Conservation (phyloP, 2,329 filamentous ascomycete genomes). For the Penicillium glabrum region DNA sequence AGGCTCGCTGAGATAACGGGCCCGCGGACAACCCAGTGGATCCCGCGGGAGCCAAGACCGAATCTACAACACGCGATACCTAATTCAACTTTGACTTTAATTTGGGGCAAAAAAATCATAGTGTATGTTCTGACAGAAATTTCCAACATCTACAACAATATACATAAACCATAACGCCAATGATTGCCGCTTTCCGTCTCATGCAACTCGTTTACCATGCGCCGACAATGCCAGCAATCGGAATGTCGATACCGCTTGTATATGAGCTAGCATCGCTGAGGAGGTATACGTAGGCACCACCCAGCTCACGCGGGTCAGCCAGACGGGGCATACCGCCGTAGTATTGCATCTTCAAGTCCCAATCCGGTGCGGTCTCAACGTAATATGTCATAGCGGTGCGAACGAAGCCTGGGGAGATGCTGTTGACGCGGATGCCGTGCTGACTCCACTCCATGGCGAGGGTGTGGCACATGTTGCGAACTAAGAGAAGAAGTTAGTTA, state of each 20-base stretch:
- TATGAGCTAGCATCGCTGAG: constrained; percentile 49
- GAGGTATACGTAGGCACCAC: constrained; percentile 58
- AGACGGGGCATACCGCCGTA: constrained; percentile 59
- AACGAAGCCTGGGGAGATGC: constrained; percentile 48
- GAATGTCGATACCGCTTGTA: constrained; percentile 39
- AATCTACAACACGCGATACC: background rate
- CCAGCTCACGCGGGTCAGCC: constrained; percentile 55
- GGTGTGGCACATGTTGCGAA: constrained; percentile 31
- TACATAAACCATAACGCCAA: background rate
- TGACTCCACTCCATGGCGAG: constrained; percentile 52
- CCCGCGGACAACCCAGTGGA: background rate
- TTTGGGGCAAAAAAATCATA: background rate
- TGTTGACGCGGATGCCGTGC: constrained; percentile 42
- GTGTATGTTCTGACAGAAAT: background rate
- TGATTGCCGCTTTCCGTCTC: background rate
- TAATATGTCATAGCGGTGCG: constrained; percentile 51
- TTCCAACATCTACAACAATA: background rate
- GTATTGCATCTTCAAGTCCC: constrained; percentile 58
- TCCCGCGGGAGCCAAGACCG: background rate
- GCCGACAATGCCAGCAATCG: constrained; percentile 40
- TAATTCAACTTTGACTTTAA: background rate
- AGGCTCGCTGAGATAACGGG: background rate
- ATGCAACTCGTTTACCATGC: constrained; percentile 20
- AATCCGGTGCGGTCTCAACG: constrained; percentile 54
- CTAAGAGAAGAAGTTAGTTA: constrained; percentile 1